Percentiles rank a stretch among this genome's conserved stretches.
phyloP scores from a whole-genome alignment of 2,329 filamentous ascomycete species.

The Leptographium flavum region DNA sequence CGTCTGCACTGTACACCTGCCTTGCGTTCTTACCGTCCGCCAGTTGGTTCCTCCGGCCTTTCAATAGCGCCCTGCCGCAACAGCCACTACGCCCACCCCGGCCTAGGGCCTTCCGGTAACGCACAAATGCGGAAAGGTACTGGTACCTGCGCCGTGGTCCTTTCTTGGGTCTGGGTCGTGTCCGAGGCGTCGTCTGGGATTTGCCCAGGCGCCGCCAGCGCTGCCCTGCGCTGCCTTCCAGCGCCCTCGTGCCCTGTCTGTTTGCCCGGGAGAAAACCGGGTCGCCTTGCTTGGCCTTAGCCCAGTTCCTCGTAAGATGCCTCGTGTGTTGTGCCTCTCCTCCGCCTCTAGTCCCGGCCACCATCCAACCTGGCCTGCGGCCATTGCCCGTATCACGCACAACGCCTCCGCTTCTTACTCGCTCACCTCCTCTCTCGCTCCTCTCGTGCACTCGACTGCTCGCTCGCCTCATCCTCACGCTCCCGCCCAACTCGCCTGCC shows the following conservation, averaged over 20 bases:
- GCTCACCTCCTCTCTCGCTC: background rate
- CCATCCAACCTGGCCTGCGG: slow-evolving; percentile 1
- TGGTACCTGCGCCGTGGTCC: background rate
- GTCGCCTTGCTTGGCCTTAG: slow-evolving; percentile 5
- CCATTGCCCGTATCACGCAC: background rate
- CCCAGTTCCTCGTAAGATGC: slow-evolving; percentile 3
- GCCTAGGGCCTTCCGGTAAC: slow-evolving; percentile 7
- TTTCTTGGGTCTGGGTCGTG: too few relatives aligned
- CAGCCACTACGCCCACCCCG: slow-evolving; percentile 8
- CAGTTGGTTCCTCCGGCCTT: slow-evolving; percentile 1
- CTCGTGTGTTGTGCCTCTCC: slow-evolving; percentile 6
- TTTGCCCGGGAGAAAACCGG: slow-evolving; percentile 7
- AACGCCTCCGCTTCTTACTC: background rate
- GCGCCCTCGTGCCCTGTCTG: background rate
- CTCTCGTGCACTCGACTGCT: too few relatives aligned
- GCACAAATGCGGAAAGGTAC: slow-evolving; percentile 6
- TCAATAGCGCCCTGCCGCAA: slow-evolving; percentile 11
- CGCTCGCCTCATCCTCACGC: too few relatives aligned
- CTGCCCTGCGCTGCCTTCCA: background rate
- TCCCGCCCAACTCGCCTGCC: too few relatives aligned
- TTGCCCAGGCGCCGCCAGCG: too few relatives aligned
- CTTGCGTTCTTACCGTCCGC: background rate
- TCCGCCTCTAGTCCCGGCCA: background rate
- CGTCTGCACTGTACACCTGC: background rate
- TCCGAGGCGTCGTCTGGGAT: too few relatives aligned